Evolutionary conservation across 1,284 basidiomycete genomes (phyloP).

Genomic region (Cystobasidiaceae sp.): DNA sequence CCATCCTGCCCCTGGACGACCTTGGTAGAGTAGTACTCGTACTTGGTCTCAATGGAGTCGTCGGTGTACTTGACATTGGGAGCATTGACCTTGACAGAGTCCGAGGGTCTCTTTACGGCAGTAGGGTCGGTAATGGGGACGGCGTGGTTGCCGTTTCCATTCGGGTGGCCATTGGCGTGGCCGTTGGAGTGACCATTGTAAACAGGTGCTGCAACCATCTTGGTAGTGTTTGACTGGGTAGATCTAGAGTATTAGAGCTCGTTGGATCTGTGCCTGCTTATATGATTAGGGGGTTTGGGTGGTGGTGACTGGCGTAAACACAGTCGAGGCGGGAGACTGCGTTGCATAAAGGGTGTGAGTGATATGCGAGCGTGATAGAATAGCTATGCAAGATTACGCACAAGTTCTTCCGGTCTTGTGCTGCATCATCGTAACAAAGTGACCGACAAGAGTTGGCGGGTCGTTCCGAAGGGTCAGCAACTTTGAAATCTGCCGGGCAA

Average conservation of each 20-base stretch:
- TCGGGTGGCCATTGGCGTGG: slow-evolving; percentile 26
- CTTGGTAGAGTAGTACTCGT: slow-evolving; percentile 72
- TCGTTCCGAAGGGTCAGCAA: no score
- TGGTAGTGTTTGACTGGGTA: no score
- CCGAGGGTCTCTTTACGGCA: slow-evolving; percentile 63
- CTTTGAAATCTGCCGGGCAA: no score
- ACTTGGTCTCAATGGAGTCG: slow-evolving; percentile 76
- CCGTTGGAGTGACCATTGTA: slow-evolving; percentile 31
- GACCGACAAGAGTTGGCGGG: no score
- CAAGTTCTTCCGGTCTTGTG: slow-evolving; percentile 34
- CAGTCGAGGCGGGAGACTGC: slow-evolving; percentile 15
- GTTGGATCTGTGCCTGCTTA: not conserved
- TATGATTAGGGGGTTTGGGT: slow-evolving; percentile 23
- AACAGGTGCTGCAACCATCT: slow-evolving; percentile 26
- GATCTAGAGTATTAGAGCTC: no score
- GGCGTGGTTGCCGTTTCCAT: slow-evolving; percentile 36
- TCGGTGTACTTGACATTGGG: slow-evolving; percentile 75
- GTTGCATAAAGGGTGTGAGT: not conserved
- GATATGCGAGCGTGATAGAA: not conserved
- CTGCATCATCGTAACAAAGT: no score
- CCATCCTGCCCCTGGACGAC: slow-evolving; percentile 64
- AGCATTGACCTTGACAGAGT: slow-evolving; percentile 75
- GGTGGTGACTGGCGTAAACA: slow-evolving; percentile 27
- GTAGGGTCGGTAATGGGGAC: slow-evolving; percentile 69
- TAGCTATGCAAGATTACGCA: no score